Base-by-base conservation (phyloP, 2,329 filamentous ascomycete genomes). In the Phyllosticta citriasiana region DNA sequence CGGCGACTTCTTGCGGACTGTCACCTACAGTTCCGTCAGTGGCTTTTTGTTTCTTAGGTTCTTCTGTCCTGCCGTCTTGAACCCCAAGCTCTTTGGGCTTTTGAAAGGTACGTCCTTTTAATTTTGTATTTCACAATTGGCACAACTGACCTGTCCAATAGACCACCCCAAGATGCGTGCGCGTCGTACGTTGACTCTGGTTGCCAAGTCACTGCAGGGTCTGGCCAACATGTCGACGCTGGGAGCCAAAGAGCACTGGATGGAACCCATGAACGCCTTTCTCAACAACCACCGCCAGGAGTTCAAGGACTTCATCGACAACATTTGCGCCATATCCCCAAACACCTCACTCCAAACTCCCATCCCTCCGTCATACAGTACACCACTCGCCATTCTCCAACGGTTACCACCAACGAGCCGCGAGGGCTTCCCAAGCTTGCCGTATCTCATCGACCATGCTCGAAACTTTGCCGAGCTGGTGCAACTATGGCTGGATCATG, bases 241-340 rank as follows among this genome's bases (percentile, higher is more conserved):
- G 70, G 93, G 93, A 51, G 92, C 89, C 70, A 96, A 96, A 71
- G 93, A 97, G 73, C 86, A 88, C n/a, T 97, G 91, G 91, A 97
- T 97, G 92, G 92, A 96, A 75, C 91, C 91, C 0, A 97, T 97
- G 93, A 97, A 97, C 70, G 84, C 83, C 53, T 97, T 97, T 68
- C 78, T 97, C 55, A 82, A 80, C 8, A 80, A 84, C 1, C 87
- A 96, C 69, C 84, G 91, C 22, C 82, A 87, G 67, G 84, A 88
- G 50, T 91, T 97, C 74, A 95, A 92, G 72, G 83, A 87, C 55
- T 97, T 92, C 67, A 88, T 97, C 63, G 92, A 97, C 70, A 81
- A 85, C 30, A 84, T 97, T 55, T 97, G 93, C 76, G 84, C 87
- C 8, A 89, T 97, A 59, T 87, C 90, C 1, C 83, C 87, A 2